phyloP scores from a whole-genome alignment of 192 early-diverging fungal species.

The Mortierella claussenii region DNA sequence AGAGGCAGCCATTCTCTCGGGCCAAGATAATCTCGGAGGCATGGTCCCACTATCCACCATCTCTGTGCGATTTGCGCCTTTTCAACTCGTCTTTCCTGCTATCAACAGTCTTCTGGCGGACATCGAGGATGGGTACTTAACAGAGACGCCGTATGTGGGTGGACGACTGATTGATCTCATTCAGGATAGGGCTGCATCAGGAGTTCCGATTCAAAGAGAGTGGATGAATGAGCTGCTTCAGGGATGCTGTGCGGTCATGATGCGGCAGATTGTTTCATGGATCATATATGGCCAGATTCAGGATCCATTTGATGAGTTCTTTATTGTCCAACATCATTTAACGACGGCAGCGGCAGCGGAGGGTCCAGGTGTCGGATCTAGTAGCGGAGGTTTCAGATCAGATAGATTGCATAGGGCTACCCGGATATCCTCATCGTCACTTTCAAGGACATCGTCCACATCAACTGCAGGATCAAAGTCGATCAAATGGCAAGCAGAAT shows the following conservation, averaged over 20 bases:
- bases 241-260: conserved; percentile 62
- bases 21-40: conserved; percentile 60
- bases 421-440: not conserved
- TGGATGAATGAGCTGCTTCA: conserved; percentile 60
- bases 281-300: conserved; percentile 72
- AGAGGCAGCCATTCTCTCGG: conserved; percentile 62
- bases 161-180: conserved; percentile 62
- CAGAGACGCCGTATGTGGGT: conserved; percentile 51
- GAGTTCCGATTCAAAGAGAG: conserved; percentile 59
- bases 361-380: too few relatives aligned
- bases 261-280: conserved; percentile 71
- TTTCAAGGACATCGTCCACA: not conserved
- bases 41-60: conserved; percentile 58
- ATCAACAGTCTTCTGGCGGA: conserved; percentile 54
- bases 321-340: conserved; percentile 52
- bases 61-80: conserved; percentile 55
- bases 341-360: not conserved
- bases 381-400: not conserved
- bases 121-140: conserved; percentile 41
- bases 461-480: not conserved
- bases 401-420: not conserved
- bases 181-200: conserved; percentile 59
- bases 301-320: conserved; percentile 75
- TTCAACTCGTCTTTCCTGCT: conserved; percentile 62
- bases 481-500: conserved; percentile 61